Evolutionary conservation across 306 rosid genomes (phyloP), one percentile per base, ranked within the genome.

Genomic region (Fagus crenata): DNA sequence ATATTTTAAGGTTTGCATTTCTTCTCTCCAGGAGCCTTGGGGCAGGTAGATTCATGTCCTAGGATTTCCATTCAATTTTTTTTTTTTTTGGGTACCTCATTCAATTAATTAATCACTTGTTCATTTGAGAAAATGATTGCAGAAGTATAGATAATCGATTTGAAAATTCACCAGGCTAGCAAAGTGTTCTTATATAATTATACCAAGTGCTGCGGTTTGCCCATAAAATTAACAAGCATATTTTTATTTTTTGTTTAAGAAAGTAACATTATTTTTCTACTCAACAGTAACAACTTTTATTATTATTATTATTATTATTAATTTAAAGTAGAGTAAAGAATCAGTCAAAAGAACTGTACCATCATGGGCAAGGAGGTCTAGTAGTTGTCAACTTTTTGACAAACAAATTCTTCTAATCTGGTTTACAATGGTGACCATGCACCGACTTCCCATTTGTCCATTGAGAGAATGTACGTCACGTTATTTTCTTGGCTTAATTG

Each of bases 391-490:
- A 72, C 75, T 11, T 85, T 67, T 83, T 79, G 84, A 81, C 53
- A 73, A 65, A 73, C 32, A 74, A 82, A 12, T 73, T 67, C 59
- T 75, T 39, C 72, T 59, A 61, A 70, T 79, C 49, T 41, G 76
- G 82, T 46, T 7, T 84, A 73, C 60, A 73, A 81, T 79, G 54
- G 61, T 40, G 73, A 51, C 81, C 87, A 22, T 22, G 28, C 28
- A 87, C 90, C 85, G 87, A 87, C 88, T 87, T 82, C 35, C 46
- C 53, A 81, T 74, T 46, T 75, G 79, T 81, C 82, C 67, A 12
- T 49, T 1, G 63, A 40, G 58, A 46, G 76, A 83, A 82, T 80
- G 80, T 49, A 76, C 69, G 78, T 78, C 77, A 65, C 71, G 56
- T 79, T 69, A 46, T 54, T 72, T 75, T 75, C 4, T 49, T 43